Conservation (phyloP, 2,329 filamentous ascomycete genomes). For the Fusarium haematococcum region DNA sequence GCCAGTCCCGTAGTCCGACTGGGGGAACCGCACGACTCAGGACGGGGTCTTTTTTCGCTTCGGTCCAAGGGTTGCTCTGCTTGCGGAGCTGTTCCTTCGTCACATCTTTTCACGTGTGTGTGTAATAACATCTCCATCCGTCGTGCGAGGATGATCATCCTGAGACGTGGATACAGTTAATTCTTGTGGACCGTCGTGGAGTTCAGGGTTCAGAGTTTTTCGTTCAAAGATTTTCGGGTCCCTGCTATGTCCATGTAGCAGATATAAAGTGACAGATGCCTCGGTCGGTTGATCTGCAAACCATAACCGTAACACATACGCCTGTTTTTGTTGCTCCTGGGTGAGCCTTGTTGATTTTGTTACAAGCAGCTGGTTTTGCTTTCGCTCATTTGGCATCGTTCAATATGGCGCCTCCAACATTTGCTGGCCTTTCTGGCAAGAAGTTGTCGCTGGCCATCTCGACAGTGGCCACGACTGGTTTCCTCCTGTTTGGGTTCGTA, state of each 20-base stretch:
- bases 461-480: constrained; percentile 72
- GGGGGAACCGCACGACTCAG: constrained; percentile 25
- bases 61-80: background rate
- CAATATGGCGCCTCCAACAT: constrained; percentile 65
- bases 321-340: constrained; percentile 26
- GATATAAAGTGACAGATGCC: constrained; percentile 27
- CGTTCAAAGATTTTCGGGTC: background rate
- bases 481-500: constrained; percentile 62
- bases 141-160: constrained; percentile 37
- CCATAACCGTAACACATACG: background rate
- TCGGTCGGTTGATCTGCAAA: background rate
- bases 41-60: constrained; percentile 8
- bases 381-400: constrained; percentile 4
- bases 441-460: constrained; percentile 68
- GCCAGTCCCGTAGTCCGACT: background rate
- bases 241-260: background rate
- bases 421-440: constrained; percentile 69
- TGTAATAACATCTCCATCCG: constrained; percentile 5
- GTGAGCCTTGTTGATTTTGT: constrained; percentile 21
- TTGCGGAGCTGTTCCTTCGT: background rate
- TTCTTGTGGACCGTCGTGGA: constrained; percentile 21
- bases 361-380: constrained; percentile 36
- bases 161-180: constrained; percentile 23
- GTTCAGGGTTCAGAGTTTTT: constrained; percentile 12
- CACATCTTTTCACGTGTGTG: background rate